Conservation (phyloP, 441 rosid genomes). For the Euphorbia schlechtendalii region DNA sequence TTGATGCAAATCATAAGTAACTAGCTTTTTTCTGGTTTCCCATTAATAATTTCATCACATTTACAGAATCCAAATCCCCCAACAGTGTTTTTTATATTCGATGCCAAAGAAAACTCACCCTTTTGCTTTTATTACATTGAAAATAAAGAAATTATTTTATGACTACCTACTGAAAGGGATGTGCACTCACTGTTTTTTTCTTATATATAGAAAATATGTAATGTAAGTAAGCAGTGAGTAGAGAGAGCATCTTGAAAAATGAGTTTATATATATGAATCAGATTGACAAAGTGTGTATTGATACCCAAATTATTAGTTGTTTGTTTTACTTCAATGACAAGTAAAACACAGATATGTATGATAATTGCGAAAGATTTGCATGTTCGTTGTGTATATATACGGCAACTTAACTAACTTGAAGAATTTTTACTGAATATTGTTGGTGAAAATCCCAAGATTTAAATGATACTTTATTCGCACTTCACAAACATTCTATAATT, state of each 20-base stretch:
- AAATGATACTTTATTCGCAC: no score
- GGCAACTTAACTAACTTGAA: no score
- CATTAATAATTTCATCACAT: constrained; percentile 15
- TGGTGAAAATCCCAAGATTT: no score
- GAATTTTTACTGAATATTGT: no score
- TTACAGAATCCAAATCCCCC: constrained; percentile 20
- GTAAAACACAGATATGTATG: neutral
- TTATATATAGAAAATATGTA: no score
- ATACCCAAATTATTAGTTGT: neutral
- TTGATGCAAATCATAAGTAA: neutral
- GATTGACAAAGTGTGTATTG: neutral
- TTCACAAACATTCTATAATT: no score
- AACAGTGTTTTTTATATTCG: constrained; percentile 20
- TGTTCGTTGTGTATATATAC: no score
- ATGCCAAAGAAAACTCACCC: constrained; percentile 8
- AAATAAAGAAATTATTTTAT: neutral
- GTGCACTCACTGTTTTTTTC: constrained; percentile 21
- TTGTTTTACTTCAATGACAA: neutral
- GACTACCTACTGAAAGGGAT: constrained; percentile 19
- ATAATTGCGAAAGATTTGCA: no score
- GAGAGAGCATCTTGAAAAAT: constrained; percentile 8
- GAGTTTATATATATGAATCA: no score
- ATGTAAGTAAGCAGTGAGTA: neutral
- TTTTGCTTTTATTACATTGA: neutral
- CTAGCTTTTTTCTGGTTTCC: neutral